phyloP scores from a whole-genome alignment of 768 basidiomycete species.

The Trametes maxima region DNA sequence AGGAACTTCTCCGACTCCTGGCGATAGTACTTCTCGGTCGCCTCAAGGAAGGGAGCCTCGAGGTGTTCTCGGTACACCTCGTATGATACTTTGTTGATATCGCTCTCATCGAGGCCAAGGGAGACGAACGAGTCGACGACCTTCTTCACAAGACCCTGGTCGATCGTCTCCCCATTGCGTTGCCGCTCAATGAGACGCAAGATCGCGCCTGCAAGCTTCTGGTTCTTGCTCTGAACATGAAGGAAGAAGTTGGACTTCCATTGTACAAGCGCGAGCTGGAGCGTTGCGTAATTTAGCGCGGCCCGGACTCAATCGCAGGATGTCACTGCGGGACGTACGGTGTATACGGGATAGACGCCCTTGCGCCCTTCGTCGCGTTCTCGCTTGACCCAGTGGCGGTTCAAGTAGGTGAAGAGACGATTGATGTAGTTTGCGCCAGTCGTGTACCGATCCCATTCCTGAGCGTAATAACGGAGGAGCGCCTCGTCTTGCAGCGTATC shows the following conservation, averaged over 20 bases:
- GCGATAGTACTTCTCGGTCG: constrained; percentile 90
- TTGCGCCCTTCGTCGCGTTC: constrained; percentile 97
- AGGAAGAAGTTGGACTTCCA: constrained; percentile 94
- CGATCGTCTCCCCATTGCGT: constrained; percentile 91
- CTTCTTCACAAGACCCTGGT: constrained; percentile 90
- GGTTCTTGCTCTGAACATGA: constrained; percentile 79
- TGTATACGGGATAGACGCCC: constrained; percentile 94
- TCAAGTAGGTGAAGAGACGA: constrained; percentile 95
- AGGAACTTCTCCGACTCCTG: constrained; percentile 91
- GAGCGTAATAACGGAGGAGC: constrained; percentile 86
- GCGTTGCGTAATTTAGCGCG: background rate
- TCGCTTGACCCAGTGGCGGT: constrained; percentile 98
- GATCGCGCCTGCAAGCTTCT: constrained; percentile 85
- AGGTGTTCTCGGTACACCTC: constrained; percentile 93
- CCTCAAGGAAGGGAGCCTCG: constrained; percentile 83
- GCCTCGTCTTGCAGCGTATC: constrained; percentile 85
- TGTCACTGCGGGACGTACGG: constrained; percentile 53
- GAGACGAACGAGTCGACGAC: constrained; percentile 96
- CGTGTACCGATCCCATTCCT: constrained; percentile 96
- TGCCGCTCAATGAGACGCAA: constrained; percentile 90
- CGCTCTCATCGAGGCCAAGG: constrained; percentile 88
- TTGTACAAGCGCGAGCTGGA: constrained; percentile 88
- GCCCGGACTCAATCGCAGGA: background rate
- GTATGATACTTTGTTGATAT: constrained; percentile 90
- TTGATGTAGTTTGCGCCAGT: constrained; percentile 98